A percentile compares a stretch with the other conserved stretches of the same genome.
phyloP scores from a whole-genome alignment of 1,139 yeast species.

The Yamadazyma spencermartinsiae region DNA sequence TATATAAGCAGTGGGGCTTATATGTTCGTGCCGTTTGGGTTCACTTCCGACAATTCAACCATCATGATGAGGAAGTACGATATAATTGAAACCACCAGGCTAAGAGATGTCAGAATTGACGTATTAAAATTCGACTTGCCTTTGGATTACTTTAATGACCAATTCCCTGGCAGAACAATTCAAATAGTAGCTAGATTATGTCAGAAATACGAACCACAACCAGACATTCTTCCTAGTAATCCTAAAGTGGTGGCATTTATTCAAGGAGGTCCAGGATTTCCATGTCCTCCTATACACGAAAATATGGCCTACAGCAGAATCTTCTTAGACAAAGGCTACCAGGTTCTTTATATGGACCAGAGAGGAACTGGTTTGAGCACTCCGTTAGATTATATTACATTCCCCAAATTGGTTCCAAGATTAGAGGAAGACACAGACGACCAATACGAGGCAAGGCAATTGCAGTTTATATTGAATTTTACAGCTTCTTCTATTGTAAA shows the following conservation, averaged over 20 bases:
- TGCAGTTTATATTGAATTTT: slow-evolving; percentile 43
- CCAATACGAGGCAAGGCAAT: slow-evolving; percentile 23
- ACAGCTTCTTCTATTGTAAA: slow-evolving; percentile 53
- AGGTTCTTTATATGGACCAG: slow-evolving; percentile 53
- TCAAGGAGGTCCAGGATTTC: slow-evolving; percentile 65
- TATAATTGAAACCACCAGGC: slow-evolving; percentile 29
- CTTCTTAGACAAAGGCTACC: slow-evolving; percentile 44
- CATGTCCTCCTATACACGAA: slow-evolving; percentile 40
- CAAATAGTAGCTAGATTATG: slow-evolving; percentile 36
- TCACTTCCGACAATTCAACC: background rate
- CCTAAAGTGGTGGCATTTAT: slow-evolving; percentile 43
- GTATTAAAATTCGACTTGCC: slow-evolving; percentile 30
- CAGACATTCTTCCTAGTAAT: slow-evolving; percentile 23
- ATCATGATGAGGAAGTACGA: slow-evolving; percentile 9
- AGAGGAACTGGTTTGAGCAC: slow-evolving; percentile 59
- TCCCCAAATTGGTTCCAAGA: slow-evolving; percentile 20
- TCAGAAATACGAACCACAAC: slow-evolving; percentile 26
- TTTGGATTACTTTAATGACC: slow-evolving; percentile 21
- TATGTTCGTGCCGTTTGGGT: no score
- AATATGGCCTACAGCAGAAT: slow-evolving; percentile 36
- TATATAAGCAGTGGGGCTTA: no score
- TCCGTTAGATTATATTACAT: slow-evolving; percentile 38
- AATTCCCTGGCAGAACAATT: slow-evolving; percentile 18
- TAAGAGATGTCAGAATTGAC: slow-evolving; percentile 29
- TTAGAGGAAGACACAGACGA: slow-evolving; percentile 20